A percentile compares a stretch with the other conserved stretches of the same genome.
phyloP scores from a whole-genome alignment of 352 stramenopile species.

The Phytophthora pini region DNA sequence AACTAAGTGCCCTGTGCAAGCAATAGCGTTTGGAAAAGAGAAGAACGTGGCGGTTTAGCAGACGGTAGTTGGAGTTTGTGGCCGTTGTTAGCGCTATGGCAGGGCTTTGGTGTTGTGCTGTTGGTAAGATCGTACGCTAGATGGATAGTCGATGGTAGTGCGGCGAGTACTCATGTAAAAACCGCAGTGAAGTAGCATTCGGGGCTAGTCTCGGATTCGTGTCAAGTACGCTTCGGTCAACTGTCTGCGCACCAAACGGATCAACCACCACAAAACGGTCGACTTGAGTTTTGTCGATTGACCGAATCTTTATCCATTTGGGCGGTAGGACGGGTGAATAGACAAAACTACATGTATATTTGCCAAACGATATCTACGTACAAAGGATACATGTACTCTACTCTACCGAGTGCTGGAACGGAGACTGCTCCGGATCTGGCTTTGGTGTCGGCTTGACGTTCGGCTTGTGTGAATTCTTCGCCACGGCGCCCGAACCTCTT shows the following conservation, averaged over 20 bases:
- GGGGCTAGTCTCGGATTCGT: too few relatives aligned
- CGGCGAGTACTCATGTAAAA: background rate
- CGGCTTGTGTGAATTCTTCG: background rate
- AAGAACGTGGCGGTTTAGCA: background rate
- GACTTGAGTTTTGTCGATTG: too few relatives aligned
- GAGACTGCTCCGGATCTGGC: background rate
- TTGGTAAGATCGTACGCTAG: background rate
- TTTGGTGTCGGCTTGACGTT: background rate
- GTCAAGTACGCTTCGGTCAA: too few relatives aligned
- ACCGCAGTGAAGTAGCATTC: too few relatives aligned
- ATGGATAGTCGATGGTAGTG: background rate
- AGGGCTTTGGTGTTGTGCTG: background rate
- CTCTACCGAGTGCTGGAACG: background rate
- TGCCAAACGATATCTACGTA: too few relatives aligned
- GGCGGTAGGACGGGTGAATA: too few relatives aligned
- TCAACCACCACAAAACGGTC: too few relatives aligned
- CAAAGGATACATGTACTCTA: background rate
- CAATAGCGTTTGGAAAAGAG: background rate
- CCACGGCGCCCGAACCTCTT: background rate
- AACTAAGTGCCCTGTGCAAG: too few relatives aligned
- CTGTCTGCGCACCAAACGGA: too few relatives aligned
- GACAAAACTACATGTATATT: too few relatives aligned
- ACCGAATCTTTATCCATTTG: too few relatives aligned
- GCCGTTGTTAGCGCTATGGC: background rate
- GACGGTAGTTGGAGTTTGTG: background rate